phyloP scores from a whole-genome alignment of 257 asterid species.

The Voacanga thouarsii region DNA sequence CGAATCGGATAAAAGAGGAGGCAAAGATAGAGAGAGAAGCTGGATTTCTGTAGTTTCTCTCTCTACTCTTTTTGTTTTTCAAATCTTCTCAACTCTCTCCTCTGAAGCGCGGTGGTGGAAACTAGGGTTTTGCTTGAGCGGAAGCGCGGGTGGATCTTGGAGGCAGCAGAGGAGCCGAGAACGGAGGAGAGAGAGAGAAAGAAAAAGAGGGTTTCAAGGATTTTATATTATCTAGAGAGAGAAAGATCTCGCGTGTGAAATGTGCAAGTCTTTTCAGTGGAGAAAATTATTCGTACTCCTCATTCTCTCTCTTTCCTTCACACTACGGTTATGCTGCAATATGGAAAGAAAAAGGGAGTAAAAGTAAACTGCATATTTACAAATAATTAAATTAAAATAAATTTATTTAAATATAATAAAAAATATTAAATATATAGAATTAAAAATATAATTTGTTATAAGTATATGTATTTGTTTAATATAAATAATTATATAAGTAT shows the following conservation, averaged over 20 bases:
- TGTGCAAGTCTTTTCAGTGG: not conserved
- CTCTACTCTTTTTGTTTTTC: constrained; percentile 16
- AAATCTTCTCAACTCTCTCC: constrained; percentile 5
- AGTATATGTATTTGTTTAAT: too few relatives aligned
- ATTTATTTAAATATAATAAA: too few relatives aligned
- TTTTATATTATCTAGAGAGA: constrained; percentile 13
- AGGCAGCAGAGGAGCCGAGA: constrained; percentile 21
- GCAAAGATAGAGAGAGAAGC: constrained; percentile 21
- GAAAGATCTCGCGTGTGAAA: not conserved
- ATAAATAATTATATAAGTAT: too few relatives aligned
- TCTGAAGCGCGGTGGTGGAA: constrained; percentile 25
- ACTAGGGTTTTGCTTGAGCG: constrained; percentile 46
- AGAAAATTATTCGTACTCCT: not conserved
- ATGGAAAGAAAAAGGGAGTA: too few relatives aligned
- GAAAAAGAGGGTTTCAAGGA: constrained; percentile 16
- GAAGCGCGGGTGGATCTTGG: constrained; percentile 19
- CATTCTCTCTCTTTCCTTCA: too few relatives aligned
- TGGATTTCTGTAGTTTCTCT: constrained; percentile 31
- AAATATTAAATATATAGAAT: too few relatives aligned
- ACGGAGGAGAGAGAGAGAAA: constrained; percentile 27
- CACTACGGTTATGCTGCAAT: too few relatives aligned
- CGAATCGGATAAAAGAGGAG: constrained; percentile 35
- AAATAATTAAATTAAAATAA: too few relatives aligned
- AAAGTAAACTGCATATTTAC: too few relatives aligned
- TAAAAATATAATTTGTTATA: too few relatives aligned